Evolutionary conservation across 352 stramenopile species (phyloP).

Genomic region (Globisporangium barbulae): DNA sequence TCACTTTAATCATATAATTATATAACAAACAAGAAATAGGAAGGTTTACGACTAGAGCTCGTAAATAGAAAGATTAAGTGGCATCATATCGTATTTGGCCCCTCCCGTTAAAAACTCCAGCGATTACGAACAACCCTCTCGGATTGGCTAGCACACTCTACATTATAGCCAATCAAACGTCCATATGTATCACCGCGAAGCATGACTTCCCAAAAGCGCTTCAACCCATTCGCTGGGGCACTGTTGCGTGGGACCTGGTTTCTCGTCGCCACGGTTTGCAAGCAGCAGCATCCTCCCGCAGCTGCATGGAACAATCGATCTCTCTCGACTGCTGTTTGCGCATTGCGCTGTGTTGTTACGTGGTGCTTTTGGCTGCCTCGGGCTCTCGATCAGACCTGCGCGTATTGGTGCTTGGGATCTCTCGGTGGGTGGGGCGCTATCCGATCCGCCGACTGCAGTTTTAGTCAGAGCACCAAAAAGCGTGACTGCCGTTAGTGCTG

Average conservation of each 20-base stretch:
- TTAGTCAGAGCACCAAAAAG: too few relatives aligned
- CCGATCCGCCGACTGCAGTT: too few relatives aligned
- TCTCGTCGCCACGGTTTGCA: background rate
- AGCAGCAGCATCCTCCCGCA: background rate
- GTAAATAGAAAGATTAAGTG: background rate
- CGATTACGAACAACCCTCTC: background rate
- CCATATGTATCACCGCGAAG: background rate
- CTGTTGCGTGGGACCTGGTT: background rate
- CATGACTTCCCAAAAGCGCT: background rate
- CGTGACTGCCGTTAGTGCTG: too few relatives aligned
- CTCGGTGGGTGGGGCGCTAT: too few relatives aligned
- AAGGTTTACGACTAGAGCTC: background rate
- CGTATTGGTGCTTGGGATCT: too few relatives aligned
- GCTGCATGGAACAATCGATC: too few relatives aligned
- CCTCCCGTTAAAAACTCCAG: background rate
- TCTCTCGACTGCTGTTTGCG: too few relatives aligned
- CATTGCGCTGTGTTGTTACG: too few relatives aligned
- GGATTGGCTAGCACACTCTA: background rate
- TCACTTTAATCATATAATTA: too few relatives aligned
- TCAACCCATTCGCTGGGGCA: background rate
- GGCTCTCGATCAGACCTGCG: too few relatives aligned
- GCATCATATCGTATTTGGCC: background rate
- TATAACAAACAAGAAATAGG: background rate
- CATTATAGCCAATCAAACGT: background rate
- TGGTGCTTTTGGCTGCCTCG: too few relatives aligned